Base-by-base conservation (phyloP, 2,329 filamentous ascomycete species). In the Tolypocladium album region DNA sequence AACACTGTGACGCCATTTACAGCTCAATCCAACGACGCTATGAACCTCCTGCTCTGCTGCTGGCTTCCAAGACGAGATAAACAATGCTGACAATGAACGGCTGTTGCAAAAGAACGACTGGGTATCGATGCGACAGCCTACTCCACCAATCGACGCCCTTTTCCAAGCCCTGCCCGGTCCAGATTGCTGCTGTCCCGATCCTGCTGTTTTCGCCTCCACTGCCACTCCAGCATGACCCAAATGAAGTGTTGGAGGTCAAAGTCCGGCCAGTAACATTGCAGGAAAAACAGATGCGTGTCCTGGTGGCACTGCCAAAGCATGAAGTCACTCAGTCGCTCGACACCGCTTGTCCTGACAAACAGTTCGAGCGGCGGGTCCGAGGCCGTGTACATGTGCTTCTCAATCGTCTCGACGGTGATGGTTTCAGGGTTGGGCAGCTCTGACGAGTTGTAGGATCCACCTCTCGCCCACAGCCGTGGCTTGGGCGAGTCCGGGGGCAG, bases 281-380 rank as follows among this genome's bases (percentile, higher is more conserved):
- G 76, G 71, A 97, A 99, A 61, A 95, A 90, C 64, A 99, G 88
- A 62, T 96, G 89, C 0, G 94, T 97, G 64, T 93, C 82, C 70
- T 96, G 85, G 70, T 97, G 92, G 68, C 90, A 94, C 75, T 99
- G 94, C 94, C 94, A 99, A 40, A 99, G 85, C 92, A 99, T 94
- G 68, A 97, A 99, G 72, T 99, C 94, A 70, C 92, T 97, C 61
- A 99, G 78, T 56, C 94, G 84, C 73, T 92, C 88, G 17, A 99
- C 94, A 36, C 92, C 93, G 63, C 92, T 97, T 5, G 94, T 99
- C 57, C 94, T 86, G 57, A 99, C 83, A 59, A 99, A 86, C 15
- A 99, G 82, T 70, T 99, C 94, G 50, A 97, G 78, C 0, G 94
- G 94, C 20, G 94, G 94, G 63, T 89, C 87, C 58, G 86, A 85